These are phyloP conservation scores for Lichtheimia ornata DNA, from an alignment of 371 early-diverging fungal species.

Conservation along the genomic window DNA sequence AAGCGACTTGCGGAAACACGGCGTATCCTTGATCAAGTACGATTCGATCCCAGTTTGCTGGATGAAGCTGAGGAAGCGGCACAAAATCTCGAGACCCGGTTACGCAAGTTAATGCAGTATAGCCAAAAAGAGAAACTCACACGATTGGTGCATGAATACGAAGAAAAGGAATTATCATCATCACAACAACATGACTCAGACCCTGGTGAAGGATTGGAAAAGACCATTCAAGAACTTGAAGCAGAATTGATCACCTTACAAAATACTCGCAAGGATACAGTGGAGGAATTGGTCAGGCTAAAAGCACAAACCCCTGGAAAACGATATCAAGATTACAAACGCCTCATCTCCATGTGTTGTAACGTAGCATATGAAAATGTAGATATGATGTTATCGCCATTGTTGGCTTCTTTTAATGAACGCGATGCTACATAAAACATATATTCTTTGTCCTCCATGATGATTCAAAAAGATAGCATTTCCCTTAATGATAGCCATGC, in stretches of 20 bases:
- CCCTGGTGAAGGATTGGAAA: not conserved
- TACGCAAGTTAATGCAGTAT: slow-evolving; percentile 19
- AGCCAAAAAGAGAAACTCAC: slow-evolving; percentile 18
- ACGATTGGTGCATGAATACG: slow-evolving; percentile 5
- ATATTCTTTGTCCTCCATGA: too few species aligned
- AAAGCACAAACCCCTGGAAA: slow-evolving; percentile 30
- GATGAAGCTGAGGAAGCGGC: slow-evolving; percentile 2
- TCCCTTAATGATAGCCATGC: too few species aligned
- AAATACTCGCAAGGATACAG: slow-evolving; percentile 18
- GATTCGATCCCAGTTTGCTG: slow-evolving; percentile 8
- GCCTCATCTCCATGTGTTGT: slow-evolving; percentile 50
- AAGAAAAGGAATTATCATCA: not conserved
- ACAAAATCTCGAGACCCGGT: slow-evolving; percentile 8
- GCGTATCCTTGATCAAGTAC: slow-evolving; percentile 14
- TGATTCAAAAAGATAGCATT: too few species aligned
- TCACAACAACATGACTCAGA: not conserved
- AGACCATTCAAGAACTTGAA: slow-evolving; percentile 4
- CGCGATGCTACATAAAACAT: not conserved
- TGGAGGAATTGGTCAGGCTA: slow-evolving; percentile 22
- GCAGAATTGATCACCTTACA: slow-evolving; percentile 12
- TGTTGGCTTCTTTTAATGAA: slow-evolving; percentile 44
- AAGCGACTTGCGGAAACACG: slow-evolving; percentile 25
- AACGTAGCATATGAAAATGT: slow-evolving; percentile 51
- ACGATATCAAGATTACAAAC: slow-evolving; percentile 48
- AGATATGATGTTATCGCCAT: slow-evolving; percentile 43